Base-by-base conservation (phyloP, 768 basidiomycete species). In the Pisolithus marmoratus region DNA sequence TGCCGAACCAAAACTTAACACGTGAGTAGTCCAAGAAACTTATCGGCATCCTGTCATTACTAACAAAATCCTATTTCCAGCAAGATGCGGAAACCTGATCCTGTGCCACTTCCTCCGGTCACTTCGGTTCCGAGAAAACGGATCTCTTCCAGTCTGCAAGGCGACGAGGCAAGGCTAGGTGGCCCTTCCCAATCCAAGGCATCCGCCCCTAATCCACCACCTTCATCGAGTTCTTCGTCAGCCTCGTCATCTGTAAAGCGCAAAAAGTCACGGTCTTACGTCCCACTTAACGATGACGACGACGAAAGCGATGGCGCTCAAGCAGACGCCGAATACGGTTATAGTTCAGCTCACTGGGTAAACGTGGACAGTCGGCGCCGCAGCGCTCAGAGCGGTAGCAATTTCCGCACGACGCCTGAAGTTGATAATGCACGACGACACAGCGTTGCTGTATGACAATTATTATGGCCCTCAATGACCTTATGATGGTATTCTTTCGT, bases 41-140 rank as follows among this genome's bases (percentile, higher is more conserved):
- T 31, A 52, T 46, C 41, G 47, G 23, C 38, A 40, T 43, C 47
- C 38, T 20, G 17, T 37, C 26, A 11, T 54, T 48, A 53, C 46
- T 57, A 34, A 34, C 54, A 60, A 29, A n/a, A 17, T 31, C 19
- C 29, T 22, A 15, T 42, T 37, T 60, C 41, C 61, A 90, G 88
- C 43, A 92, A 92, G 80, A 91, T 92, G 90, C 84, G 90, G 42
- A 91, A 91, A 69, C 89, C 90, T 9, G 87, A 88, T 57, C 72
- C 79, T 17, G 66, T 66, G 14, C 70, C 76, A 26, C 70, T 73
- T 14, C 60, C 62, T 8, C 64, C 67, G 9, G 51, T 69, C 14
- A 62, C 71, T 11, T 45, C 56, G 26, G 55, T 60, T 5, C 63
- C 63, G 37, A 78, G 74, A 65, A 81, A 82, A 65, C 73, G 80